Conservation (phyloP, 345 rosid species). For the Nasturtium officinale region DNA sequence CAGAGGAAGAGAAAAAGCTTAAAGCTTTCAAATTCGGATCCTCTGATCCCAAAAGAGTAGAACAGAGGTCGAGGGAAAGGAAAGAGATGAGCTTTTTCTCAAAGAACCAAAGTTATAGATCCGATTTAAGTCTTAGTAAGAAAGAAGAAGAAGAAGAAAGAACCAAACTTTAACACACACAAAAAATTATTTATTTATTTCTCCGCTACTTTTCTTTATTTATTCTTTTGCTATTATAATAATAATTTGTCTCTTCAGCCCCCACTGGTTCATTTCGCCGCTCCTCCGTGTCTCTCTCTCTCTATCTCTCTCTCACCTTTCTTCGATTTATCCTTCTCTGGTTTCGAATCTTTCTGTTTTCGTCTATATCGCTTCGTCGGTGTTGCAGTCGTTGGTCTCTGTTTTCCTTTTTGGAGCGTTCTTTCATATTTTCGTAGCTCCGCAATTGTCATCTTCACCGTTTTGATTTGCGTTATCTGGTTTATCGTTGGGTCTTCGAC, state of each 20-base stretch:
- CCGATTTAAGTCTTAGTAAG: slow-evolving; percentile 18
- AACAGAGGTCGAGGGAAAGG: neutral
- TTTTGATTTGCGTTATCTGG: slow-evolving; percentile 8
- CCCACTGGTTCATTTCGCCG: slow-evolving; percentile 6
- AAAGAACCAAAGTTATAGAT: slow-evolving; percentile 26
- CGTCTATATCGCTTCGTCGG: slow-evolving; percentile 4
- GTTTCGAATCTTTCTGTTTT: neutral
- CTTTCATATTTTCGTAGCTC: neutral
- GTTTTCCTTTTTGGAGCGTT: neutral
- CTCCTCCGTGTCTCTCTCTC: slow-evolving; percentile 3
- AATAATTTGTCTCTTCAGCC: slow-evolving; percentile 26
- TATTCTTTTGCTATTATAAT: neutral
- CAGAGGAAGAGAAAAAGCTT: neutral
- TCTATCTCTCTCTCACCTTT: neutral
- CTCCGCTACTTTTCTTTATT: slow-evolving; percentile 28
- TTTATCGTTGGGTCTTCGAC: neutral
- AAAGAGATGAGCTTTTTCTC: slow-evolving; percentile 20
- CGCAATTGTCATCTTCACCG: slow-evolving; percentile 4
- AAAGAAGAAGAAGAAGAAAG: slow-evolving; percentile 22
- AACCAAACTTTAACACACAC: slow-evolving; percentile 11
- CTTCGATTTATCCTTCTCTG: slow-evolving; percentile 19
- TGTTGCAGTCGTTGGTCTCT: neutral
- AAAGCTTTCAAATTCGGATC: slow-evolving; percentile 31
- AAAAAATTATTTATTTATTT: slow-evolving; percentile 8
- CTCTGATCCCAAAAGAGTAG: slow-evolving; percentile 25